Conservation (phyloP, 2,329 filamentous ascomycete genomes). For the Aspergillus texensis region DNA sequence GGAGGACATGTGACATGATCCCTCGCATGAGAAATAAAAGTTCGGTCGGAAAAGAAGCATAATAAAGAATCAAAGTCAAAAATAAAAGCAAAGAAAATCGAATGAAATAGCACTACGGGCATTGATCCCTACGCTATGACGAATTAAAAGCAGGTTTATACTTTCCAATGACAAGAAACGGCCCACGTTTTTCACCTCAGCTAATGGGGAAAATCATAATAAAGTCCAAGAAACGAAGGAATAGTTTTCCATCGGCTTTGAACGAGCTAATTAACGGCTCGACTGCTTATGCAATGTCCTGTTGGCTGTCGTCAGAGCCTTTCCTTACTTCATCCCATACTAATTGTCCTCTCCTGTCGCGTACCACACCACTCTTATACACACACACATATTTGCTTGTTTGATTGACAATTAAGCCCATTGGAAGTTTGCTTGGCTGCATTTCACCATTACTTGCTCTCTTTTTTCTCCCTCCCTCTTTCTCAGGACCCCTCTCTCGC, state of each 20-base stretch:
- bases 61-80: neutral
- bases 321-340: constrained; percentile 3
- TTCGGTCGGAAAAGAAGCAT: neutral
- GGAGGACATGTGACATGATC: neutral
- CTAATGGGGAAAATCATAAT: neutral
- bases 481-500: neutral
- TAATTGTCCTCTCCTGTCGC: constrained; percentile 1
- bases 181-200: constrained; percentile 16
- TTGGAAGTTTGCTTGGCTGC: constrained; percentile 8
- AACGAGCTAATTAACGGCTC: neutral
- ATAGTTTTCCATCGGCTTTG: neutral
- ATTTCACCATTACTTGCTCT: neutral
- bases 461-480: neutral
- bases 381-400: neutral
- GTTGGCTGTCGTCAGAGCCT: constrained; percentile 2
- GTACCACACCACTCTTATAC: neutral
- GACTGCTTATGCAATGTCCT: constrained; percentile 2
- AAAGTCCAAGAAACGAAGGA: neutral
- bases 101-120: neutral
- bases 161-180: constrained; percentile 18
- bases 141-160: neutral
- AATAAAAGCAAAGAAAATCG: neutral
- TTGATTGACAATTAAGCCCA: neutral
- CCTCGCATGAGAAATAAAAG: neutral
- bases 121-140: constrained; percentile 1